Evolutionary conservation across 1,284 basidiomycete genomes (phyloP).

Genomic region (Ustilago vetiveriae): DNA sequence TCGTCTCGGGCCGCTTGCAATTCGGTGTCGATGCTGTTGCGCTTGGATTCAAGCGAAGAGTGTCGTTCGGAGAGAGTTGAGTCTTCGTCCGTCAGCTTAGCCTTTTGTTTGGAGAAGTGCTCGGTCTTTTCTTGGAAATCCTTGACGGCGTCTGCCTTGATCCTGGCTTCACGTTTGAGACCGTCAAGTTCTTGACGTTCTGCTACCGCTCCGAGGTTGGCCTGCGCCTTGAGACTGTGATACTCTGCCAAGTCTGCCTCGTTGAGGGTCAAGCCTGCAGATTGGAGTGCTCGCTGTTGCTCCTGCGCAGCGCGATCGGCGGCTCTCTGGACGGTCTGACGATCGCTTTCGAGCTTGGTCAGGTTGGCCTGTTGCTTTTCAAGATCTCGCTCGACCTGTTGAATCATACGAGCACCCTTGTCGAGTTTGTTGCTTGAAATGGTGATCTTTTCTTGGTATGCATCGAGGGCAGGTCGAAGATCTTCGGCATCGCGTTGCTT

Average conservation of each 20-base stretch:
- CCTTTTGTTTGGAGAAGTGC: conserved; percentile 74
- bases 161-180: conserved; percentile 84
- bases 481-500: conserved; percentile 45
- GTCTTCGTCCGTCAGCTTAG: conserved; percentile 75
- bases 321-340: conserved; percentile 73
- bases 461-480: conserved; percentile 56
- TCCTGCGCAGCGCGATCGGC: conserved; percentile 72
- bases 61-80: conserved; percentile 72
- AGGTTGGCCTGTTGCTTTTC: conserved; percentile 75
- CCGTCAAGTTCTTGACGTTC: conserved; percentile 88
- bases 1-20: conserved; percentile 73
- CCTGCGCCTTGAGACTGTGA: conserved; percentile 73
- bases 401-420: conserved; percentile 75
- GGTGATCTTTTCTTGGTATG: conserved; percentile 82
- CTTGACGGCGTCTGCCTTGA: conserved; percentile 74
- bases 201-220: conserved; percentile 78
- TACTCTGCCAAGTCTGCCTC: conserved; percentile 89
- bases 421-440: conserved; percentile 82
- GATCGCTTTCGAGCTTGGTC: conserved; percentile 75
- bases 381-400: conserved; percentile 77
- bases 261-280: conserved; percentile 78
- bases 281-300: conserved; percentile 77
- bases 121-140: conserved; percentile 73
- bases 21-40: conserved; percentile 24
- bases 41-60: conserved; percentile 68